Evolutionary conservation across 2,329 filamentous ascomycete species (phyloP).

Genomic region (Teratosphaeriaceae sp.): DNA sequence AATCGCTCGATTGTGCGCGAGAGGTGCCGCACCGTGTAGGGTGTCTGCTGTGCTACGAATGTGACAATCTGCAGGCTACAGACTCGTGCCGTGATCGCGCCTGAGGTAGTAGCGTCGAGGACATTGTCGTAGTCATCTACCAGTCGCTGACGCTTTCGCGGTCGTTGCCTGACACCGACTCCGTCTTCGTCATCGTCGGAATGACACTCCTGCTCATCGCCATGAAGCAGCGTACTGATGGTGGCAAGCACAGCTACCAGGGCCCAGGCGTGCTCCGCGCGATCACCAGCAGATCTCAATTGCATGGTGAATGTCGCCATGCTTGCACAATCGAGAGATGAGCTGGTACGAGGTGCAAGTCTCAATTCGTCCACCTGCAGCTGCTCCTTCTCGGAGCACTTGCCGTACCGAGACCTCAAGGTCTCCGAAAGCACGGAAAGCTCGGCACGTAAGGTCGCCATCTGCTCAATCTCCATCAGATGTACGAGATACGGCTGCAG

Average conservation of each 20-base stretch:
- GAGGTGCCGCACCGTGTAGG: conserved; percentile 19
- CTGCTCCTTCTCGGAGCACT: conserved; percentile 61
- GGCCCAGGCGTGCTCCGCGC: conserved; percentile 24
- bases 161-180: conserved; percentile 11
- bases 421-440: conserved; percentile 62
- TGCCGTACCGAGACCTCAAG: conserved; percentile 73
- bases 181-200: conserved; percentile 8
- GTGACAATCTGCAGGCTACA: conserved; percentile 50
- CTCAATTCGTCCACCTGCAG: conserved; percentile 72
- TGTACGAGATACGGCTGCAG: conserved; percentile 39
- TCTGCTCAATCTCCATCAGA: conserved; percentile 21
- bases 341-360: conserved; percentile 25
- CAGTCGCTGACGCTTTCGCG: conserved; percentile 33
- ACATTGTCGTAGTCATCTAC: conserved; percentile 34
- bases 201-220: neutral
- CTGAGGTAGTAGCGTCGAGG: conserved; percentile 30
- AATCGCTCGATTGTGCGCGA: conserved; percentile 10
- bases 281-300: neutral
- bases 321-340: no score
- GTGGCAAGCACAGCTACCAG: conserved; percentile 34
- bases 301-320: no score
- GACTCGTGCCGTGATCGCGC: conserved; percentile 33
- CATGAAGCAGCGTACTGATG: conserved; percentile 19
- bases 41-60: conserved; percentile 37
- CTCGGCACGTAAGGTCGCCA: conserved; percentile 18